Percentiles rank a stretch among this genome's conserved stretches.
Conservation (phyloP, 352 stramenopile species). For the Pythium brassicae region DNA sequence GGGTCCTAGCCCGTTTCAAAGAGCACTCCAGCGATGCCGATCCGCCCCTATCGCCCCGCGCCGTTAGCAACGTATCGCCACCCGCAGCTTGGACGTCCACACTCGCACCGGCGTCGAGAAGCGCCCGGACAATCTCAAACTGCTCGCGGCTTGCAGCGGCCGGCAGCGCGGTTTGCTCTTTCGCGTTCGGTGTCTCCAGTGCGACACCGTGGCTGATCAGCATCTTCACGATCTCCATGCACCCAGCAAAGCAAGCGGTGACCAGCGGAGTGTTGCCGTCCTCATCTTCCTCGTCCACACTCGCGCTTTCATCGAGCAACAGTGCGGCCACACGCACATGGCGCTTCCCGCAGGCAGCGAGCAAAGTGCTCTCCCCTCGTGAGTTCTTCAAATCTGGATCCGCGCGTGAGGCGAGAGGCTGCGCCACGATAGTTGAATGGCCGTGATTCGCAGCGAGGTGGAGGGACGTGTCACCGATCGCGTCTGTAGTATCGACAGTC, state of each 20-base stretch:
- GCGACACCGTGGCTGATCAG: neutral
- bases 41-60: slow-evolving; percentile 1
- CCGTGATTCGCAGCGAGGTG: neutral
- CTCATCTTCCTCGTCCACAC: neutral
- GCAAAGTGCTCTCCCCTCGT: neutral
- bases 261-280: neutral
- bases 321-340: neutral
- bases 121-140: neutral
- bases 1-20: neutral
- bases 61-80: neutral
- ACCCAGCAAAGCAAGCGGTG: neutral
- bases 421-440: neutral
- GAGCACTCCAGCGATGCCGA: slow-evolving; percentile 1
- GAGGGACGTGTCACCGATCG: neutral
- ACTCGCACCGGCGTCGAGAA: neutral
- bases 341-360: neutral
- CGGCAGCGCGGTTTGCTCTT: neutral
- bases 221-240: neutral
- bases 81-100: neutral
- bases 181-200: neutral
- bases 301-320: neutral
- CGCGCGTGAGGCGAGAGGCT: neutral
- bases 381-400: neutral
- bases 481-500: neutral
- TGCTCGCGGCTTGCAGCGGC: neutral